These are phyloP conservation scores for Cephaloascus albidus DNA, from an alignment of 805 yeast genomes.

Conservation along the genomic window DNA sequence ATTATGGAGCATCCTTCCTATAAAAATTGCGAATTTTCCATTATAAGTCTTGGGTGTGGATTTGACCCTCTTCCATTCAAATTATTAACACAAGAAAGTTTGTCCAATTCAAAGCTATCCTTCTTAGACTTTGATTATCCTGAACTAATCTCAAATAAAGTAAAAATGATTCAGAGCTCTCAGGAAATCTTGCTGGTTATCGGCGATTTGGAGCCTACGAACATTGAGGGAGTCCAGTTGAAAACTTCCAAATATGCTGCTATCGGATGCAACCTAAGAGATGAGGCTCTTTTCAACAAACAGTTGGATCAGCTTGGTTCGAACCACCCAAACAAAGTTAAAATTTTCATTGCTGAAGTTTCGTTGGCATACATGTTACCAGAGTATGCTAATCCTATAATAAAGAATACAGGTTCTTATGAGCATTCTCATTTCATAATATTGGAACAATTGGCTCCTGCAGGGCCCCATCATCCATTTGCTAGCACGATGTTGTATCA, in stretches of 20 bases:
- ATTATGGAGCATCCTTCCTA: conserved; percentile 24
- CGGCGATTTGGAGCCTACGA: conserved; percentile 15
- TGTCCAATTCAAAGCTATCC: conserved; percentile 12
- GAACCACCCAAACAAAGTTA: conserved; percentile 21
- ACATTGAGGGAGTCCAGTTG: conserved; percentile 14
- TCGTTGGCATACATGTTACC: conserved; percentile 75
- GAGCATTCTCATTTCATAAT: conserved; percentile 51
- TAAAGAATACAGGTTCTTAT: conserved; percentile 34
- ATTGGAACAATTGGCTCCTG: conserved; percentile 65
- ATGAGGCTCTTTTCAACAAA: conserved; percentile 24
- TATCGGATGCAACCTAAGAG: conserved; percentile 60
- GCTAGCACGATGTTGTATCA: conserved; percentile 69
- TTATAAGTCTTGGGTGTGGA: conserved; percentile 76
- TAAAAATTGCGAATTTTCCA: conserved; percentile 18
- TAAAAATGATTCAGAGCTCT: conserved; percentile 37
- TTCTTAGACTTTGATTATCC: conserved; percentile 74
- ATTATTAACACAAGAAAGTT: conserved; percentile 9
- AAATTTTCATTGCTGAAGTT: conserved; percentile 71
- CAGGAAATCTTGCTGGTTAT: conserved; percentile 36
- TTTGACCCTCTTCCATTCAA: conserved; percentile 38
- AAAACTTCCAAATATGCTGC: conserved; percentile 40
- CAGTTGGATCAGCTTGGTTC: conserved; percentile 16
- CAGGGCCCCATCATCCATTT: conserved; percentile 55
- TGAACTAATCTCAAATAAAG: conserved; percentile 51
- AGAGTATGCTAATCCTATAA: conserved; percentile 52